Evolutionary conservation across 1,284 basidiomycete genomes (phyloP), one percentile per base, ranked within the genome.

Genomic region (Cystobasidiaceae sp.): DNA sequence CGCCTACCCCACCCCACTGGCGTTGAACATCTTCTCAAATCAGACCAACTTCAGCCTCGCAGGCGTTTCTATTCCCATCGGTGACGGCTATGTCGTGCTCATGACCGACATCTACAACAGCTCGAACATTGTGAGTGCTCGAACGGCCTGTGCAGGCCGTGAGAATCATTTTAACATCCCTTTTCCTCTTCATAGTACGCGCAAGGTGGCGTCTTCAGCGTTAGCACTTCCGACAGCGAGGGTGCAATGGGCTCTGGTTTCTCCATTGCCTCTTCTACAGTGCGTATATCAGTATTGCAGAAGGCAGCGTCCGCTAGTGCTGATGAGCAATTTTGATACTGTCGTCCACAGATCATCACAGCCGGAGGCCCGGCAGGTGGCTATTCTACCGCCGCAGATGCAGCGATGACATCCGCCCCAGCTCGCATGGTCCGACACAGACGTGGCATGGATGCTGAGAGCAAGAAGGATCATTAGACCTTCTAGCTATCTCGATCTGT

Each of bases 91-190:
- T 34, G 50, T 62, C 21, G 21, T 62, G 41, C 28, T 62, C 21
- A 62, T 62, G 60, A 25, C 49, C 9, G 60, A 62, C 33, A 62
- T 62, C 27, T 43, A 62, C 60, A 62, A 62, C 45, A 54, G 49
- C 25, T 62, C 60, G 2, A 62, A 62, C 37, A 62, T 62, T 39
- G 60, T 62, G 41, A 52, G 59, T 45, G 17, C 28, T 48, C 5
- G 15, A 33, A 55, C 51, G 21, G 15, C 5, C 21, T 48, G 4
- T 48, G n/a, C 21, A 25, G 25, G 15, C 13, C 21, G 30, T 11
- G 21, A 23, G 11, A 27, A 19, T 19, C 45, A 15, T 13, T 17
- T 9, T 23, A 19, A 13, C 45, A 8, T 13, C 9, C 21, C 21
- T 48, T 41, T 44, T 28, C 21, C 25, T 5, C 28, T 28, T 30